phyloP scores from a whole-genome alignment of 768 basidiomycete species.

The Macrolepiota fuliginosa region DNA sequence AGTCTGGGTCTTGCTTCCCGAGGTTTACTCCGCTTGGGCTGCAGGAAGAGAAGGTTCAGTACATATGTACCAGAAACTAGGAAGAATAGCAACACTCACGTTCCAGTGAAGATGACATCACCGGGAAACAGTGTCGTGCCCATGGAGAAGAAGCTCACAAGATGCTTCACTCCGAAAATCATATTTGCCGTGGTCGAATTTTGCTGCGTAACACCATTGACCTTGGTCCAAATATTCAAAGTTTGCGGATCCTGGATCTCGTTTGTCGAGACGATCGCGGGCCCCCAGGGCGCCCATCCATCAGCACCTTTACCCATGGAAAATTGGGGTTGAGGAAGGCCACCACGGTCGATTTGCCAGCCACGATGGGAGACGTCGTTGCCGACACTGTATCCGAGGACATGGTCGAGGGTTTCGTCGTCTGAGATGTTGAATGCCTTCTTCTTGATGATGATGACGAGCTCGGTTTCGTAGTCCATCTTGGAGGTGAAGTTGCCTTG shows the following conservation, averaged over 20 bases:
- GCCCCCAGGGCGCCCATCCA: conserved; percentile 42
- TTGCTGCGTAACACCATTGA: conserved; percentile 37
- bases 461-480: conserved; percentile 42
- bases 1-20: conserved; percentile 30
- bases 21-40: conserved; percentile 35
- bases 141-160: conserved; percentile 44
- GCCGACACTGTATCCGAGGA: conserved; percentile 39
- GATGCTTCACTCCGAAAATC: conserved; percentile 38
- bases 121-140: conserved; percentile 39
- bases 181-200: conserved; percentile 36
- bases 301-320: conserved; percentile 43
- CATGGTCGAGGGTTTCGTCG: conserved; percentile 38
- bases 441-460: conserved; percentile 40
- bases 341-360: conserved; percentile 43
- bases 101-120: conserved; percentile 43
- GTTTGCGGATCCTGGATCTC: conserved; percentile 36
- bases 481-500: conserved; percentile 37
- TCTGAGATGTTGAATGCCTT: conserved; percentile 40
- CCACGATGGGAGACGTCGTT: conserved; percentile 42
- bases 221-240: conserved; percentile 41
- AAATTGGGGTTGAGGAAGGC: conserved; percentile 37
- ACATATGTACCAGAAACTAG: background rate
- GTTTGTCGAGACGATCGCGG: conserved; percentile 35
- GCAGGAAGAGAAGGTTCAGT: background rate
- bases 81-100: conserved; percentile 23